Evolutionary conservation across 306 rosid species (phyloP).

Genomic region (Coriaria nepalensis): DNA sequence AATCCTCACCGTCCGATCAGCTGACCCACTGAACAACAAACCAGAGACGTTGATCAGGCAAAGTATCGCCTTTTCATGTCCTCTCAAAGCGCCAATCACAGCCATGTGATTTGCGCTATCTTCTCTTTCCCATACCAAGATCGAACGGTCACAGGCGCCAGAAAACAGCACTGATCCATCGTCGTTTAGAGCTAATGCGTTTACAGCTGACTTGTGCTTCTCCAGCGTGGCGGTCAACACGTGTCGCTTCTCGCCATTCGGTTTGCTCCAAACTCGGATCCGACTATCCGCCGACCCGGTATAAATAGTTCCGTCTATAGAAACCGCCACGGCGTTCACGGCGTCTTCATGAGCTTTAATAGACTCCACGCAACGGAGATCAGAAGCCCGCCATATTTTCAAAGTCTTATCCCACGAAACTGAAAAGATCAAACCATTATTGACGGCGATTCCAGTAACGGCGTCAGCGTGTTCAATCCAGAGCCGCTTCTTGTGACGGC

Average conservation of each 20-base stretch:
- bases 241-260: conserved; percentile 37
- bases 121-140: conserved; percentile 87
- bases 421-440: conserved; percentile 47
- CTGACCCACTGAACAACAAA: conserved; percentile 68
- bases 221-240: conserved; percentile 56
- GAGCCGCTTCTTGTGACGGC: conserved; percentile 59
- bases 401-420: conserved; percentile 84
- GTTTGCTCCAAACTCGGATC: conserved; percentile 64
- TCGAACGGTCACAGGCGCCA: conserved; percentile 82
- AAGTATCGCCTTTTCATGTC: conserved; percentile 60
- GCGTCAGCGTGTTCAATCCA: conserved; percentile 93
- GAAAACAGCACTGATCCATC: conserved; percentile 75
- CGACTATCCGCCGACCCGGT: conserved; percentile 69
- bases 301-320: conserved; percentile 57
- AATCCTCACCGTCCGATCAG: conserved; percentile 81
- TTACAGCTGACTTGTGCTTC: conserved; percentile 75
- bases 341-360: conserved; percentile 83
- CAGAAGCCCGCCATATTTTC: conserved; percentile 60
- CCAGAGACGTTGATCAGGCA: conserved; percentile 47
- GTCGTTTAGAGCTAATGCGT: conserved; percentile 66
- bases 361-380: conserved; percentile 61
- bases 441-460: conserved; percentile 50
- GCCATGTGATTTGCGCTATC: conserved; percentile 77
- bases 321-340: conserved; percentile 62
- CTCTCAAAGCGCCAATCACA: conserved; percentile 75